Evolutionary conservation across 768 basidiomycete species (phyloP).

Genomic region (Filobasidium floriforme): DNA sequence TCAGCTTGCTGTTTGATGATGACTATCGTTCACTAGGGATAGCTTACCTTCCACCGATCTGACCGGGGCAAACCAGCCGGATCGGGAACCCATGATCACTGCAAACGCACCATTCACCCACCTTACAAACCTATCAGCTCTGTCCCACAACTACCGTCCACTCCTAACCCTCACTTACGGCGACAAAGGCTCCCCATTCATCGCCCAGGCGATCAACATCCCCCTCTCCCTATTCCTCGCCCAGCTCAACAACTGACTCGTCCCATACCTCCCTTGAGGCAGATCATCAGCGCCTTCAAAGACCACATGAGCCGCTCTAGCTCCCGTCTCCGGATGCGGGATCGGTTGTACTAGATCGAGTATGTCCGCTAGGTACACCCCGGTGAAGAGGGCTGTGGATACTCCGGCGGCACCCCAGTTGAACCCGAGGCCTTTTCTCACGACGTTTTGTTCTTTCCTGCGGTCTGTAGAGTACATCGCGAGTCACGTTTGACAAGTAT

Average conservation of each 20-base stretch:
- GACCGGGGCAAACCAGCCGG: slow-evolving; percentile 58
- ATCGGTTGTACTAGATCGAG: slow-evolving; percentile 50
- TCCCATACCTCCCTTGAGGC: slow-evolving; percentile 59
- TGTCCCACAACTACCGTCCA: no score
- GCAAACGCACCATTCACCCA: not conserved
- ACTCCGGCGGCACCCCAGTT: slow-evolving; percentile 37
- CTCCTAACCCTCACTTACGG: slow-evolving; percentile 41
- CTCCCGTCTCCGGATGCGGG: slow-evolving; percentile 22
- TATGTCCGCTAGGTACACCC: slow-evolving; percentile 55
- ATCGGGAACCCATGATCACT: slow-evolving; percentile 59
- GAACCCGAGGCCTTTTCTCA: slow-evolving; percentile 50
- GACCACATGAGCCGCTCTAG: slow-evolving; percentile 51
- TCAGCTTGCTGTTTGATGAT: not conserved
- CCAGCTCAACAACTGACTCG: slow-evolving; percentile 51
- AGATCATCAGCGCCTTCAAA: slow-evolving; percentile 58
- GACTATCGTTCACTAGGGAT: slow-evolving; percentile 40
- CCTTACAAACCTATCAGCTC: no score
- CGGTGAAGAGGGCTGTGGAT: slow-evolving; percentile 57
- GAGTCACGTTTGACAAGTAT: no score
- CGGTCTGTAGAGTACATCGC: no score
- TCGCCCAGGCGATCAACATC: slow-evolving; percentile 55
- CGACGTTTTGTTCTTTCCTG: slow-evolving; percentile 60
- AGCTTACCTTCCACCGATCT: slow-evolving; percentile 53
- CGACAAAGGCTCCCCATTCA: slow-evolving; percentile 57
- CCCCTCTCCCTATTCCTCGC: slow-evolving; percentile 50